Conservation (phyloP, 176 grass and related monocot genomes). For the Aegilops tauschii region DNA sequence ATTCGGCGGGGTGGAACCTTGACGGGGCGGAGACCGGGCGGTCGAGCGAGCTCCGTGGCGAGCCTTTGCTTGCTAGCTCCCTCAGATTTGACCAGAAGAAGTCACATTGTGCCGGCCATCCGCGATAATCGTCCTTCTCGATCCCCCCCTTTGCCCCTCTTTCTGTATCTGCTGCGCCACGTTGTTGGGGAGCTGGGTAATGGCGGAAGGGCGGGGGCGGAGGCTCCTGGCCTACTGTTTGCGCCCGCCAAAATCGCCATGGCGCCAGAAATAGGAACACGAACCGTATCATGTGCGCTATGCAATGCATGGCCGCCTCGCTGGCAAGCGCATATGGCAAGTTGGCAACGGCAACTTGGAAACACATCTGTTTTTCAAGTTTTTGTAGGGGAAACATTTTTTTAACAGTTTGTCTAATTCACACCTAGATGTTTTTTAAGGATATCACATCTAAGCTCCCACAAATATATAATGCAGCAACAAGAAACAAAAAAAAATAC, state of each 20-base stretch:
- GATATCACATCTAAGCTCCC: too few relatives aligned
- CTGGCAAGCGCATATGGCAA: background rate
- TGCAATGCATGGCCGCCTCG: background rate
- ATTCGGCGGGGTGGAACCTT: background rate
- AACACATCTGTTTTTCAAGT: background rate
- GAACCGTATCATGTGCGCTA: background rate
- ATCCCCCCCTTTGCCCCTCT: background rate
- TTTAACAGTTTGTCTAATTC: too few relatives aligned
- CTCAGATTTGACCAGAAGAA: background rate
- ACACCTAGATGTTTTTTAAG: too few relatives aligned
- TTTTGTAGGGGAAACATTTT: background rate
- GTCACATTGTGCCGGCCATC: background rate
- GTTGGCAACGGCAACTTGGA: background rate
- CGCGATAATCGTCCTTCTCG: background rate
- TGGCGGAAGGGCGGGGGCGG: constrained; percentile 4
- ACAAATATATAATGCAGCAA: too few relatives aligned
- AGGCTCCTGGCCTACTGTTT: constrained; percentile 13
- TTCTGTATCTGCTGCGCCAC: background rate
- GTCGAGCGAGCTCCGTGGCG: background rate
- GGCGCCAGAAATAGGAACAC: constrained; percentile 40
- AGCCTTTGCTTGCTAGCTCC: background rate
- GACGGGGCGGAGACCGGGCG: background rate
- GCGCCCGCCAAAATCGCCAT: constrained; percentile 26
- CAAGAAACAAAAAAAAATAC: too few relatives aligned
- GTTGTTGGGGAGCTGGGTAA: constrained; percentile 14